Evolutionary conservation across 331 rosid genomes (phyloP).

Genomic region (Cydonia oblonga): DNA sequence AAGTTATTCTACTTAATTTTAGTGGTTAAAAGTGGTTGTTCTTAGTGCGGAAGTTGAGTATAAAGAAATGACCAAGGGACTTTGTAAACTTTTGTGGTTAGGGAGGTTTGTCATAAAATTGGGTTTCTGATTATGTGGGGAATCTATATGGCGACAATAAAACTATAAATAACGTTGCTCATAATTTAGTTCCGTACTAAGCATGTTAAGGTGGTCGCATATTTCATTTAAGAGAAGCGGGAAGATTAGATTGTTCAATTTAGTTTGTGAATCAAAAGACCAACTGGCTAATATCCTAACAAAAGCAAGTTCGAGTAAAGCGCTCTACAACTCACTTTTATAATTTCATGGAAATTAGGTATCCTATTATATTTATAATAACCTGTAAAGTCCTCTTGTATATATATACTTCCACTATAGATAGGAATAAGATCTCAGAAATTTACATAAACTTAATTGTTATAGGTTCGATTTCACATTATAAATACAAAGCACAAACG

Average conservation of each 20-base stretch:
- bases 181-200: too few relatives aligned
- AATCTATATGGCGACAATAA: neutral
- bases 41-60: neutral
- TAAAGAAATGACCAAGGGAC: neutral
- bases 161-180: too few relatives aligned
- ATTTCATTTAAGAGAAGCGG: neutral
- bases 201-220: neutral
- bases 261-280: neutral
- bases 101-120: neutral
- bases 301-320: neutral
- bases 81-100: neutral
- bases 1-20: neutral
- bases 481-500: too few relatives aligned
- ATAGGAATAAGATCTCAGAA: too few relatives aligned
- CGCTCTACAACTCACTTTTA: neutral
- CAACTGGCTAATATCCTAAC: neutral
- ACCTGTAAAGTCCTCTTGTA: neutral
- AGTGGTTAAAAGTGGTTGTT: neutral
- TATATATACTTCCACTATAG: too few relatives aligned
- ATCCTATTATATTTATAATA: neutral
- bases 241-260: neutral
- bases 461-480: too few relatives aligned
- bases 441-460: too few relatives aligned
- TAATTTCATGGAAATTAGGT: neutral
- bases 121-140: neutral